phyloP scores from a whole-genome alignment of 2,329 filamentous ascomycete genomes.

The Penicillium palitans region DNA sequence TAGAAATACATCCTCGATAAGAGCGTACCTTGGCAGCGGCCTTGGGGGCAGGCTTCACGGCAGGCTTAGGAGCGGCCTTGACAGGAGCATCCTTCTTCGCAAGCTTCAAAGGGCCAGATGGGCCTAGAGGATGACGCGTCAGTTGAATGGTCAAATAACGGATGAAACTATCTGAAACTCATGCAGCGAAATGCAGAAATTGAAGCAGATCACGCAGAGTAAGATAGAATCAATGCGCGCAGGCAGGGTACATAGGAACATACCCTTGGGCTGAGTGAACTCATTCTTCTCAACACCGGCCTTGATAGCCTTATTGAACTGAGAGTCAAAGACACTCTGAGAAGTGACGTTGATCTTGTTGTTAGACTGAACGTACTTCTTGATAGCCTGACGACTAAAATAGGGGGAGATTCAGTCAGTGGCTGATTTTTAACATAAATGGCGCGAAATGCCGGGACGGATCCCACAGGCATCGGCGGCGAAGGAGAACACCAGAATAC shows the following conservation, averaged over 20 bases:
- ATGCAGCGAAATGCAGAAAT: background rate
- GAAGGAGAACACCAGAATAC: conserved; percentile 39
- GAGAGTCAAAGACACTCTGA: conserved; percentile 63
- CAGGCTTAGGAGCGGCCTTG: conserved; percentile 27
- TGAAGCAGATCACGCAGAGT: background rate
- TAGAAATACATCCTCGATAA: background rate
- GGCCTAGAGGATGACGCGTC: conserved; percentile 54
- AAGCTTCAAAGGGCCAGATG: conserved; percentile 89
- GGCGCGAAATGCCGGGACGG: conserved; percentile 27
- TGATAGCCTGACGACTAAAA: conserved; percentile 66
- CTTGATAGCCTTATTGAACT: conserved; percentile 85
- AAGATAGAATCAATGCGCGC: conserved; percentile 8
- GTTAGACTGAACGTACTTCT: conserved; percentile 73
- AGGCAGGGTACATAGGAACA: conserved; percentile 38
- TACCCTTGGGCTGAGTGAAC: conserved; percentile 90
- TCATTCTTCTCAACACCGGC: conserved; percentile 80
- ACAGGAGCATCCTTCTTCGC: conserved; percentile 68
- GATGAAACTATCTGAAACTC: background rate
- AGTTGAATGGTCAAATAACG: conserved; percentile 19
- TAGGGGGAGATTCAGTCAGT: conserved; percentile 35
- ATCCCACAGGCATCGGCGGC: conserved; percentile 16
- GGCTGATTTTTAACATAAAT: conserved; percentile 21
- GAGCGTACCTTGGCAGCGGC: conserved; percentile 17
- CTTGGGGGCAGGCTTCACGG: conserved; percentile 12
- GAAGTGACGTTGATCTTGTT: conserved; percentile 61